A percentile compares a stretch with the other conserved stretches of the same genome.
phyloP scores from a whole-genome alignment of 2,329 filamentous ascomycete genomes.

The Malbranchea zuffiana region DNA sequence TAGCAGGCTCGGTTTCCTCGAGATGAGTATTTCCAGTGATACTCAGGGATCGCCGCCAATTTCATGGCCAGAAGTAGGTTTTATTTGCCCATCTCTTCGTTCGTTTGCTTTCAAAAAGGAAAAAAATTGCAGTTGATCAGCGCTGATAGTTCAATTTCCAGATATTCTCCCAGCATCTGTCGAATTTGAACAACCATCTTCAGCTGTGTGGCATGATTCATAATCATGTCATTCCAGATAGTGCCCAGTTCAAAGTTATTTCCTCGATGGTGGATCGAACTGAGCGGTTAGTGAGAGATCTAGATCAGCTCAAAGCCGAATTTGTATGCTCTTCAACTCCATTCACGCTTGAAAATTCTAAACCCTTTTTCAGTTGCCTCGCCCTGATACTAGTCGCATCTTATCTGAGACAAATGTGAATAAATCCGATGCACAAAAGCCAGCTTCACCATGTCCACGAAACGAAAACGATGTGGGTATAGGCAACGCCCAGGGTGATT shows the following conservation, averaged over 20 bases:
- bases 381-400: conserved; percentile 11
- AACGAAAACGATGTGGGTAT: too few relatives aligned
- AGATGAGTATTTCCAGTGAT: too few relatives aligned
- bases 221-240: conserved; percentile 20
- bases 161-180: conserved; percentile 34
- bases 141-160: conserved; percentile 17
- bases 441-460: too few relatives aligned
- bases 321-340: conserved; percentile 22
- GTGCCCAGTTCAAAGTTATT: conserved; percentile 23
- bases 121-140: not conserved
- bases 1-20: too few relatives aligned
- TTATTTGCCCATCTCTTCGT: too few relatives aligned
- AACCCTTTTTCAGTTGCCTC: conserved; percentile 14
- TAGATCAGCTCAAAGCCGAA: conserved; percentile 25
- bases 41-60: too few relatives aligned
- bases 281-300: conserved; percentile 28
- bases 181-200: conserved; percentile 30
- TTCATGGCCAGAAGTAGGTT: conserved; percentile 3
- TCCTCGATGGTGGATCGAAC: conserved; percentile 31
- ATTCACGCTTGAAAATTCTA: not conserved
- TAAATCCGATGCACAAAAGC: conserved; percentile 12
- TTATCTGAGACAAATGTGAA: conserved; percentile 10
- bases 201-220: conserved; percentile 29
- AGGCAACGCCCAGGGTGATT: too few relatives aligned
- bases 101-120: not conserved